phyloP scores from a whole-genome alignment of 805 yeast genomes.

The Nakazawaea wyomingensis region DNA sequence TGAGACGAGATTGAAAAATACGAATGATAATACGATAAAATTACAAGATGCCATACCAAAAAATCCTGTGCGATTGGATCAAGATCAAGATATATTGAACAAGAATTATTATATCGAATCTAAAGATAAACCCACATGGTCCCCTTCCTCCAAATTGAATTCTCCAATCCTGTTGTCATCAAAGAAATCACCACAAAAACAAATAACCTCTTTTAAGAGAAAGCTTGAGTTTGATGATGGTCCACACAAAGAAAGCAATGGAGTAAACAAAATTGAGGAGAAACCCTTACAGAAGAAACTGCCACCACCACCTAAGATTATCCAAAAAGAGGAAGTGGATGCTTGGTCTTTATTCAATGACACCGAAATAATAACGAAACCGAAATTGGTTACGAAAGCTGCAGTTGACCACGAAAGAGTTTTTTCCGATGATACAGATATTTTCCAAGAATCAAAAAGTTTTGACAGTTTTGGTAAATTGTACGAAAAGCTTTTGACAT shows the following conservation, averaged over 20 bases:
- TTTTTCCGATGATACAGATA: neutral
- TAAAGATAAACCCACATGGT: neutral
- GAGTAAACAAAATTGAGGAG: neutral
- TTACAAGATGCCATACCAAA: neutral
- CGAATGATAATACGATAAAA: neutral
- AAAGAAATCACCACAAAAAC: neutral
- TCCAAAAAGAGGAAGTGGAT: neutral
- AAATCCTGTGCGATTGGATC: neutral
- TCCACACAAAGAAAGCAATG: neutral
- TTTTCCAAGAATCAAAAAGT: neutral
- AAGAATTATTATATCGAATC: neutral
- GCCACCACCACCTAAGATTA: neutral
- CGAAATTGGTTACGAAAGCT: neutral
- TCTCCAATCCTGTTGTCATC: no score
- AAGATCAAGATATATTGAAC: constrained; percentile 1
- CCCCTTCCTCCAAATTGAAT: neutral
- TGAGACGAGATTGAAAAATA: neutral
- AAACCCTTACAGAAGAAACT: no score
- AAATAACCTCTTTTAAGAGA: neutral
- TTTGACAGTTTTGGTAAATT: neutral
- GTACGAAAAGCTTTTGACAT: constrained; percentile 17
- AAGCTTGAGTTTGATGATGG: neutral
- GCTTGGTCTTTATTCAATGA: neutral
- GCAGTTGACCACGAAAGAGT: neutral
- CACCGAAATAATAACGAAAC: neutral